Conservation (phyloP, 2,329 filamentous ascomycete genomes). For the Grosmannia huntii region DNA sequence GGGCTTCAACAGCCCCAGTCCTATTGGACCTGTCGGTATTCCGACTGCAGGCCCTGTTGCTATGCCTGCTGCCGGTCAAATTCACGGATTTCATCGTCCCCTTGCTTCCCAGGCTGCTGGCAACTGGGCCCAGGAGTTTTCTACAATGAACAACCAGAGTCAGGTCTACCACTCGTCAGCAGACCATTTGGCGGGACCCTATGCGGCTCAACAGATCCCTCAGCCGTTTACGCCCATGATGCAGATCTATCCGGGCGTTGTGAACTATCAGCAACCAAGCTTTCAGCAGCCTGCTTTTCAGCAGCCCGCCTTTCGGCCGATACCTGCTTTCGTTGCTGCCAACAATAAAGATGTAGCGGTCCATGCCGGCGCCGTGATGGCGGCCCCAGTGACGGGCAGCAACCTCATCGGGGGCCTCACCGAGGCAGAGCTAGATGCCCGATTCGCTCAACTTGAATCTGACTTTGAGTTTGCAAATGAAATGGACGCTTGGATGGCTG, state of each 20-base stretch:
- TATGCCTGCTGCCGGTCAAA: neutral
- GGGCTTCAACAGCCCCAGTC: neutral
- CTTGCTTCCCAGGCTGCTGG: neutral
- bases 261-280: neutral
- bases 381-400: neutral
- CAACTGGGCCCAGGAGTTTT: slow-evolving; percentile 10
- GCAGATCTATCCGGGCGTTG: neutral
- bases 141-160: neutral
- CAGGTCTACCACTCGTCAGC: neutral
- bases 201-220: neutral
- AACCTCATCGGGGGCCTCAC: slow-evolving; percentile 5
- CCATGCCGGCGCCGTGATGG: neutral
- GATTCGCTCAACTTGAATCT: slow-evolving; percentile 8
- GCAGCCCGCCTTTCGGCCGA: neutral
- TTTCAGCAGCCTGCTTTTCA: neutral
- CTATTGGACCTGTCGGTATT: neutral
- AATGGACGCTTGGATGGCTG: slow-evolving; percentile 20
- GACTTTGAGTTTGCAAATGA: slow-evolving; percentile 14
- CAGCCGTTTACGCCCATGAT: neutral
- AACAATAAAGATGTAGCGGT: neutral
- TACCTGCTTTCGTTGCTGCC: neutral
- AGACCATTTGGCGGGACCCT: neutral
- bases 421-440: slow-evolving; percentile 11
- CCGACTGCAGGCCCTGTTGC: neutral
- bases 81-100: neutral